phyloP scores from a whole-genome alignment of 208 protist species.

The Acanthamoeba sp. region DNA sequence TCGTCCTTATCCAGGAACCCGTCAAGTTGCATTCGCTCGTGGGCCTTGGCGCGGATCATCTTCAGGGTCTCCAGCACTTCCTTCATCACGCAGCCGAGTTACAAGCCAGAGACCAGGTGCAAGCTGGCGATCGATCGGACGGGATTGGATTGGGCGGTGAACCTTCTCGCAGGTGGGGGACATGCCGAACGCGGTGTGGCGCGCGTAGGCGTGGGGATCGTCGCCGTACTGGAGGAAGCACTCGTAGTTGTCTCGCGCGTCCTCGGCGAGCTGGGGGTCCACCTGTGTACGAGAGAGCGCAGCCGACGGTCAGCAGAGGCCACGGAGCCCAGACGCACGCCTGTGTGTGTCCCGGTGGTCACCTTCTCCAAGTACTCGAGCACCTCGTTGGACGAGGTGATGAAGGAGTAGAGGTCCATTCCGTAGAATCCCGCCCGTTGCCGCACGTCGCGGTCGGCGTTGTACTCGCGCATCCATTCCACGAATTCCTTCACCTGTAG shows the following conservation, averaged over 20 bases:
- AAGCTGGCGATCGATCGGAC: not conserved
- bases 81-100: not conserved
- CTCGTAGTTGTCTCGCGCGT: conserved; percentile 35
- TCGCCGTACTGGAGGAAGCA: conserved; percentile 57
- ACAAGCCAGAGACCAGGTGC: not conserved
- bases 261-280: not conserved
- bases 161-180: conserved; percentile 53
- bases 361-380: conserved; percentile 75
- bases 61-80: conserved; percentile 29
- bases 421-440: conserved; percentile 74
- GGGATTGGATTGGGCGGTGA: not conserved
- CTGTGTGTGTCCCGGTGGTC: not conserved
- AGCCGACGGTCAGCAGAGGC: not conserved
- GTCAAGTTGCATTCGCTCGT: not conserved
- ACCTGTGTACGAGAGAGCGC: not conserved
- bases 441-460: not conserved
- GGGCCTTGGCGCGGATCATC: not conserved
- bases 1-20: conserved; percentile 16
- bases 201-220: conserved; percentile 63
- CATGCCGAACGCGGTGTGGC: conserved; percentile 42
- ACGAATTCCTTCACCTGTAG: conserved; percentile 58
- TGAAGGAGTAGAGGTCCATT: conserved; percentile 76
- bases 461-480: conserved; percentile 74
- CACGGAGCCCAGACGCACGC: not conserved
- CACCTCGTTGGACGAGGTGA: conserved; percentile 63